These are phyloP conservation scores for Apiotrichum mycotoxinovorans DNA, from an alignment of 1,284 basidiomycete species.

Conservation along the genomic window DNA sequence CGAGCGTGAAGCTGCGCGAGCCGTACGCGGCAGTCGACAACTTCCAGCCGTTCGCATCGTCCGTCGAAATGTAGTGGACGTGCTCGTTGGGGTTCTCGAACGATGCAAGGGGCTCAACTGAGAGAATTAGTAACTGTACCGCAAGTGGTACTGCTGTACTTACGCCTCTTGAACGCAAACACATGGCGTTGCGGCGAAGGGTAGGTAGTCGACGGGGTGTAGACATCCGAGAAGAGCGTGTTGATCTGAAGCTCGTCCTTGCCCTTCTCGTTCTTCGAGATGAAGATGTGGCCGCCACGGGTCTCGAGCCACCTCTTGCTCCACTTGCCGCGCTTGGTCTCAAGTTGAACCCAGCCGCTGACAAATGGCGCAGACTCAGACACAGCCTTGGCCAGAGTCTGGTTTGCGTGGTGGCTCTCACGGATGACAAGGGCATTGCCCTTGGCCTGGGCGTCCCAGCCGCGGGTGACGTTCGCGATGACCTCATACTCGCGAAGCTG, in stretches of 20 bases:
- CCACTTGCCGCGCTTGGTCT: slow-evolving; percentile 87
- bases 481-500: slow-evolving; percentile 78
- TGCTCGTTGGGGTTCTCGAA: slow-evolving; percentile 84
- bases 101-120: slow-evolving; percentile 72
- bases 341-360: slow-evolving; percentile 75
- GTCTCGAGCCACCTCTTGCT: slow-evolving; percentile 80
- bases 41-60: slow-evolving; percentile 51
- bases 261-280: slow-evolving; percentile 79
- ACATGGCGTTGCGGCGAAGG: slow-evolving; percentile 63
- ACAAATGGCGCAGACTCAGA: slow-evolving; percentile 66
- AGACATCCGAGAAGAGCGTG: slow-evolving; percentile 74
- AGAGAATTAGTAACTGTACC: slow-evolving; percentile 29
- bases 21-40: slow-evolving; percentile 36
- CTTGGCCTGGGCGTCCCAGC: slow-evolving; percentile 76
- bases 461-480: slow-evolving; percentile 63
- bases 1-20: slow-evolving; percentile 18
- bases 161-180: slow-evolving; percentile 70
- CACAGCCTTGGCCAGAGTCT: slow-evolving; percentile 53
- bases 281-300: slow-evolving; percentile 73
- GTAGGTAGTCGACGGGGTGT: slow-evolving; percentile 60
- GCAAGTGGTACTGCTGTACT: slow-evolving; percentile 7
- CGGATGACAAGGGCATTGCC: slow-evolving; percentile 73
- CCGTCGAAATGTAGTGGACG: slow-evolving; percentile 72
- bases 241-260: slow-evolving; percentile 63
- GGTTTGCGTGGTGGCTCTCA: slow-evolving; percentile 50